Evolutionary conservation across 2,329 filamentous ascomycete species (phyloP).

Genomic region (Calonectria naviculata): DNA sequence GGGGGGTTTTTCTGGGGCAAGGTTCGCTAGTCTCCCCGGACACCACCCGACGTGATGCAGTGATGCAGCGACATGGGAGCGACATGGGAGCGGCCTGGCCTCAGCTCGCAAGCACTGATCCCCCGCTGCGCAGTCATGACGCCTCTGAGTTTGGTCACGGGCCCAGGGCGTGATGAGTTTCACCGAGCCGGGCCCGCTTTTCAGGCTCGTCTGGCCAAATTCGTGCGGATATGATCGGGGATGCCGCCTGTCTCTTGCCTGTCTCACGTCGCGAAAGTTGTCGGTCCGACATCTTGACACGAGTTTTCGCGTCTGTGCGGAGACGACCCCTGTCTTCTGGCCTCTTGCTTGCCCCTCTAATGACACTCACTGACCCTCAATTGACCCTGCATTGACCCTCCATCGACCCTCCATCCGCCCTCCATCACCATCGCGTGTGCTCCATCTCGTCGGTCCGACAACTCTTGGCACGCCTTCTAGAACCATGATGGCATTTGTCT

Average conservation of each 20-base stretch:
- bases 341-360: too few species aligned
- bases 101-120: background rate
- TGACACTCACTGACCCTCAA: too few species aligned
- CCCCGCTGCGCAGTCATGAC: background rate
- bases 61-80: too few species aligned
- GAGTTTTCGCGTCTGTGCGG: slow-evolving; percentile 3
- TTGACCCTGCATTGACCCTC: too few species aligned
- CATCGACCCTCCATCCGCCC: too few species aligned
- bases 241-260: background rate
- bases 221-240: background rate
- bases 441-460: background rate
- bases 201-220: background rate
- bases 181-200: background rate
- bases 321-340: background rate
- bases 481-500: background rate
- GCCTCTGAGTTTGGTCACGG: background rate
- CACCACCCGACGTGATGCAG: background rate
- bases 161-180: background rate
- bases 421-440: background rate
- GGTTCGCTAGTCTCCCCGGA: background rate
- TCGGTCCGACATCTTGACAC: background rate
- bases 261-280: background rate
- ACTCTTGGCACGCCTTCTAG: background rate
- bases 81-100: background rate
- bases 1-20: slow-evolving; percentile 6